Conservation (phyloP, 2,329 filamentous ascomycete species). For the Thielaviopsis euricoi region DNA sequence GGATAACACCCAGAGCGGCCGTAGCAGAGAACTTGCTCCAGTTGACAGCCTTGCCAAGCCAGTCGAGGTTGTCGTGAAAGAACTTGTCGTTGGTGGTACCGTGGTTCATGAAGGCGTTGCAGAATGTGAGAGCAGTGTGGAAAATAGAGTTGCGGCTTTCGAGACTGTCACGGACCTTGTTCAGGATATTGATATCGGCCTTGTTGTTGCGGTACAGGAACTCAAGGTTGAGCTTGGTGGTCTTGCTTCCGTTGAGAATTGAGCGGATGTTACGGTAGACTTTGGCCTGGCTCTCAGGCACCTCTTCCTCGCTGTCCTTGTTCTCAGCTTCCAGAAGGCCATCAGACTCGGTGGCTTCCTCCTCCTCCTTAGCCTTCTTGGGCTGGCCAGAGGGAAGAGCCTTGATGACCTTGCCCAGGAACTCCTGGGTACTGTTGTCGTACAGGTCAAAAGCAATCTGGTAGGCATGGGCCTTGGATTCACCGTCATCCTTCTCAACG, state of each 20-base stretch:
- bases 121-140: slow-evolving; percentile 92
- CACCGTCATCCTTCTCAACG: slow-evolving; percentile 60
- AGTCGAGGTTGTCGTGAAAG: slow-evolving; percentile 94
- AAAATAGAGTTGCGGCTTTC: slow-evolving; percentile 97
- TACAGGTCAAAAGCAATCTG: slow-evolving; percentile 97
- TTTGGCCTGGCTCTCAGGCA: slow-evolving; percentile 36
- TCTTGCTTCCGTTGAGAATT: slow-evolving; percentile 75
- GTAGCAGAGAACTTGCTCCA: slow-evolving; percentile 99
- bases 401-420: slow-evolving; percentile 74
- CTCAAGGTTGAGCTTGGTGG: slow-evolving; percentile 86
- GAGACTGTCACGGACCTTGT: slow-evolving; percentile 89
- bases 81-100: slow-evolving; percentile 97
- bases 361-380: slow-evolving; percentile 26
- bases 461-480: slow-evolving; percentile 74
- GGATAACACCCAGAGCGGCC: slow-evolving; percentile 87
- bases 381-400: slow-evolving; percentile 47
- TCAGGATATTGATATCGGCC: slow-evolving; percentile 78
- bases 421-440: slow-evolving; percentile 97
- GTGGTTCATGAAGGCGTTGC: slow-evolving; percentile 98
- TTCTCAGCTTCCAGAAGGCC: slow-evolving; percentile 30
- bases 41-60: slow-evolving; percentile 95
- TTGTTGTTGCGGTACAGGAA: slow-evolving; percentile 94
- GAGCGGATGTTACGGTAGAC: slow-evolving; percentile 47
- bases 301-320: slow-evolving; percentile 36
- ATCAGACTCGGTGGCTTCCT: slow-evolving; percentile 28